Conservation (phyloP, 2,329 filamentous ascomycete genomes). For the Aspergillus spinulosporus region DNA sequence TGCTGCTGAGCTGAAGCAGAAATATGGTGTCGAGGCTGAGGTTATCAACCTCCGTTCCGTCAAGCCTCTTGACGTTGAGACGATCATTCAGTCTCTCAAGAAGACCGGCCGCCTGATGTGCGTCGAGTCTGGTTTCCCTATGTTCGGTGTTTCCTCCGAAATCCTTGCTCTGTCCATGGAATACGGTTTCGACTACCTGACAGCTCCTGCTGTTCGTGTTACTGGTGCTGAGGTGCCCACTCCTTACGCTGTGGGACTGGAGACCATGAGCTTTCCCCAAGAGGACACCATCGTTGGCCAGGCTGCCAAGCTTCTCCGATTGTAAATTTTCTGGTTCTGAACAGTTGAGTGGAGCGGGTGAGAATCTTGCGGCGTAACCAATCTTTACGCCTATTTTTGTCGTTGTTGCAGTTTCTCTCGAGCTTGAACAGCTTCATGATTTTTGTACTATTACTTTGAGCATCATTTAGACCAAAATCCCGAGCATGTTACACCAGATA, state of each 20-base stretch:
- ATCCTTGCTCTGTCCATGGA: slow-evolving; percentile 94
- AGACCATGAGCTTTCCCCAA: slow-evolving; percentile 93
- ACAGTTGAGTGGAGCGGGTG: slow-evolving; percentile 13
- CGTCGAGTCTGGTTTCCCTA: slow-evolving; percentile 94
- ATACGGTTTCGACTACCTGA: slow-evolving; percentile 96
- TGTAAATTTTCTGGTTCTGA: slow-evolving; percentile 53
- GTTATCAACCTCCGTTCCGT: slow-evolving; percentile 97
- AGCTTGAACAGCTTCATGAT: slow-evolving; percentile 17
- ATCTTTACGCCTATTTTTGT: slow-evolving; percentile 32
- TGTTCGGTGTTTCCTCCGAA: slow-evolving; percentile 89
- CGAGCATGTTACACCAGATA: slow-evolving; percentile 1
- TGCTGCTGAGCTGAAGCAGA: slow-evolving; percentile 89
- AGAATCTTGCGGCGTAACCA: slow-evolving; percentile 26
- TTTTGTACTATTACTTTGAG: slow-evolving; percentile 29
- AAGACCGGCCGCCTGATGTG: slow-evolving; percentile 91
- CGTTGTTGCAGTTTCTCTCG: slow-evolving; percentile 20
- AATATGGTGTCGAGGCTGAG: slow-evolving; percentile 93
- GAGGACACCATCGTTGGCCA: slow-evolving; percentile 85
- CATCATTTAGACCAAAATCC: slow-evolving; percentile 21
- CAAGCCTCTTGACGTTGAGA: slow-evolving; percentile 93
- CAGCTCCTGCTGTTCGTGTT: slow-evolving; percentile 88
- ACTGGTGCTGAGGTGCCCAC: slow-evolving; percentile 97
- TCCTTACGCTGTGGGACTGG: slow-evolving; percentile 87
- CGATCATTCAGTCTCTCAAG: slow-evolving; percentile 96
- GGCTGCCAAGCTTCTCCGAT: slow-evolving; percentile 80